Conservation (phyloP, 1,139 yeast genomes). For the Debaryomycetaceae sp. region DNA sequence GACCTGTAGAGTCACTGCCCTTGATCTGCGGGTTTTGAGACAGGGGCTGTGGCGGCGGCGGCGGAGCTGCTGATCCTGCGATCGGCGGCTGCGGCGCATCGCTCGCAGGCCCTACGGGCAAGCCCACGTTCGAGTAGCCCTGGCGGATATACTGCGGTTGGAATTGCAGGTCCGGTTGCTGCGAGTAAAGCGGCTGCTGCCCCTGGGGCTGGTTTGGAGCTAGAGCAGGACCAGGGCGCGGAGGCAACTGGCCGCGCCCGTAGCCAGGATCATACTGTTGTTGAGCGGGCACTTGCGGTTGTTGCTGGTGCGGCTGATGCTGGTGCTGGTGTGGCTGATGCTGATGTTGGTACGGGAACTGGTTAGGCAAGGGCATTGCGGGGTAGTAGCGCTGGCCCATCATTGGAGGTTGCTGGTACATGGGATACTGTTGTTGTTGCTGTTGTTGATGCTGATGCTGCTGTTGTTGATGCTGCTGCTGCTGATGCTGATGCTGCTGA, state of each 20-base stretch:
- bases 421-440: neutral
- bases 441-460: neutral
- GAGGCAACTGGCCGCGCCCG: too few relatives aligned
- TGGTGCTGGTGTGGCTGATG: slow-evolving; percentile 2
- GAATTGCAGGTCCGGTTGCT: neutral
- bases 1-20: too few relatives aligned
- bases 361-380: slow-evolving; percentile 5
- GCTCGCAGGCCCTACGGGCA: neutral
- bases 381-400: slow-evolving; percentile 7
- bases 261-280: too few relatives aligned
- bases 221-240: neutral
- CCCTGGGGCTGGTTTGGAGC: neutral
- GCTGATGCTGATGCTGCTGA: slow-evolving; percentile 3
- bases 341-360: slow-evolving; percentile 5
- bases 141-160: neutral
- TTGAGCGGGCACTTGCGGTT: neutral
- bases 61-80: neutral
- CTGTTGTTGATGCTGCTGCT: slow-evolving; percentile 2
- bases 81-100: neutral
- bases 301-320: neutral
- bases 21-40: too few relatives aligned
- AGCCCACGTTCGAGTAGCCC: neutral
- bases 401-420: neutral
- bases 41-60: neutral
- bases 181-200: too few relatives aligned